Percentiles rank a stretch among this genome's conserved stretches.
These are phyloP conservation scores for Cercospora sojina DNA, from an alignment of 2,329 filamentous ascomycete species.

Conservation along the genomic window DNA sequence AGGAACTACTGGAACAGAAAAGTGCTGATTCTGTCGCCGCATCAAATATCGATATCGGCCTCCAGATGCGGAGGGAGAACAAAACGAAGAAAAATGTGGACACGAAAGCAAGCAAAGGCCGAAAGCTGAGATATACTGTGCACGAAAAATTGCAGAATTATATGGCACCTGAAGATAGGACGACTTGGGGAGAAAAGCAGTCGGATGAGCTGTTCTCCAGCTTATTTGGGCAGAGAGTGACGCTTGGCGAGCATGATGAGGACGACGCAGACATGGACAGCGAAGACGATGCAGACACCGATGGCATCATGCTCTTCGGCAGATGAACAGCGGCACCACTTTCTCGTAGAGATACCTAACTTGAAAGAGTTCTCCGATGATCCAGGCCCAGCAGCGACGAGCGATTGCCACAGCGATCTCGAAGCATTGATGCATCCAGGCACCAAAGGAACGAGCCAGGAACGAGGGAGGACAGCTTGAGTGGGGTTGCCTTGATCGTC, in stretches of 20 bases:
- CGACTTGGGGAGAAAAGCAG: slow-evolving; percentile 75
- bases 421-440: background rate
- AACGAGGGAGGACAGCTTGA: background rate
- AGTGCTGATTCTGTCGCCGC: slow-evolving; percentile 54
- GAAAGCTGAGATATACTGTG: slow-evolving; percentile 90
- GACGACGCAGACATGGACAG: slow-evolving; percentile 36
- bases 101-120: slow-evolving; percentile 89
- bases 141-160: slow-evolving; percentile 98
- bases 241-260: slow-evolving; percentile 45
- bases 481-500: background rate
- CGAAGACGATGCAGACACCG: slow-evolving; percentile 28
- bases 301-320: slow-evolving; percentile 37
- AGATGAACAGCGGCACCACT: slow-evolving; percentile 4
- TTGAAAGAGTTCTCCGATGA: background rate
- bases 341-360: background rate
- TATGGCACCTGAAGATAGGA: slow-evolving; percentile 86
- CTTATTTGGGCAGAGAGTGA: slow-evolving; percentile 49
- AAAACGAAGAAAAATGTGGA: slow-evolving; percentile 87
- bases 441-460: background rate
- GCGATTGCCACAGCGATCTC: background rate
- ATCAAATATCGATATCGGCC: slow-evolving; percentile 40
- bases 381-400: background rate
- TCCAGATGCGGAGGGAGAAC: slow-evolving; percentile 63
- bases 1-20: slow-evolving; percentile 88
- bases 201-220: slow-evolving; percentile 62